Evolutionary conservation across 2,329 filamentous ascomycete species (phyloP).

Genomic region (Exophiala spinifera): DNA sequence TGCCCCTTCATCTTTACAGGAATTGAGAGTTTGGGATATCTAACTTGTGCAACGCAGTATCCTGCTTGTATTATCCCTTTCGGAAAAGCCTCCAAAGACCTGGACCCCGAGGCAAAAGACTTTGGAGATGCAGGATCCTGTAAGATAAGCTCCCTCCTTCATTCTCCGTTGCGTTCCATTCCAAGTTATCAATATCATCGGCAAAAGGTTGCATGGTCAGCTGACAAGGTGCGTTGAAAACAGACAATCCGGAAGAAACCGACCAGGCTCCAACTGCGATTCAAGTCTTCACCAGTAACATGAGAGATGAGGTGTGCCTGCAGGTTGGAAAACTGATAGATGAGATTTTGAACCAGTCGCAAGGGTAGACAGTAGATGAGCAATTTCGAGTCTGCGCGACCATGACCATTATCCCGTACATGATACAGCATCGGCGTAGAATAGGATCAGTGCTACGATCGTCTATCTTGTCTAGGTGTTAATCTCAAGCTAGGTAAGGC

Average conservation of each 20-base stretch:
- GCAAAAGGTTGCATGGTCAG: too few relatives aligned
- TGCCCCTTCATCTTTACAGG: background rate
- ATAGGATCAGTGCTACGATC: too few relatives aligned
- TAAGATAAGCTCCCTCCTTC: too few relatives aligned
- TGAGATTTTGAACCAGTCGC: background rate
- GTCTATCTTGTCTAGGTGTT: too few relatives aligned
- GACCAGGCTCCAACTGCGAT: constrained; percentile 1
- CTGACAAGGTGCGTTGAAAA: background rate
- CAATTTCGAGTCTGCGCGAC: too few relatives aligned
- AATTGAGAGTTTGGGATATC: too few relatives aligned
- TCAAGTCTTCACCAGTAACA: background rate
- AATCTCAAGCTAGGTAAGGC: too few relatives aligned
- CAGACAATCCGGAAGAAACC: background rate
- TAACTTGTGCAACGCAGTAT: background rate
- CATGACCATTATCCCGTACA: too few relatives aligned
- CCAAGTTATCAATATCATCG: too few relatives aligned
- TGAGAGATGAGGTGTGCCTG: constrained; percentile 1
- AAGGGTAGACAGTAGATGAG: background rate
- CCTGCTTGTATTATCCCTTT: background rate
- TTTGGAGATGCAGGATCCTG: too few relatives aligned
- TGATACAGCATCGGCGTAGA: too few relatives aligned
- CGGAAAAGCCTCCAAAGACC: background rate
- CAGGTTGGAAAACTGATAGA: constrained; percentile 1
- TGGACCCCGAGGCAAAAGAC: background rate
- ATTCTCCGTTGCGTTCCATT: too few relatives aligned